Evolutionary conservation across 1,139 yeast genomes (phyloP), one percentile per base, ranked within the genome.

Genomic region (Geotrichum candidum): DNA sequence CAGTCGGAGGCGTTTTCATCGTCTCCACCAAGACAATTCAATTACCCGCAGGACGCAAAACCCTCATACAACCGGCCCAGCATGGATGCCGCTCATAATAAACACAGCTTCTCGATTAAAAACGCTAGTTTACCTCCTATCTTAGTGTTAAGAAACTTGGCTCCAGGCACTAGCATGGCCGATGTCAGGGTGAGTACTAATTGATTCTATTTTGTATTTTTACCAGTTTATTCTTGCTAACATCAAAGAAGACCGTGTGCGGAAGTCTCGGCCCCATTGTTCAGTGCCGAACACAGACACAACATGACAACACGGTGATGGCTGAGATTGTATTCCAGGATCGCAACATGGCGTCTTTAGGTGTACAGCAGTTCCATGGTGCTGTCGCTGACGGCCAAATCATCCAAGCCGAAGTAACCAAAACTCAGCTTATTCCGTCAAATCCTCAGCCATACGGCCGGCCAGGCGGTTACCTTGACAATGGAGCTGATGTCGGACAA

Each of bases 331-430:
- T 64, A 15, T 72, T 71, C 59, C 66, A 61, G 6, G 61, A 68
- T 51, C 62, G 64, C 1, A 64, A 60, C 1, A 60, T 64, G 29
- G 72, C 73, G 1, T 59, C 59, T 23, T 25, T 48, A 1, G 73
- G 73, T 0, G 69, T 65, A 2, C 61, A 52, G 10, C 66, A 67
- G 58, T 68, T 71, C 60, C 60, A 72, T 58, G 70, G 70, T 11
- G 67, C 71, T 1, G 56, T 60, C 6, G 74, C 74, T 3, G 74
- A 72, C 57, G 72, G 72, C 9, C 64, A 70, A n/a, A 54, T 60
- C 45, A 61, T 72, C 22, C 56, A 55, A 10, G 73, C 71, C 13
- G 56, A 58, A 22, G 64, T 72, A 50, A 62, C 67, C 35, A 65
- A 69, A 51, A 61, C 66, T 35, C 70, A 67, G 60, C 58, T 65